Conservation (phyloP, 495 filamentous ascomycete genomes). For the Xylaria acuta region DNA sequence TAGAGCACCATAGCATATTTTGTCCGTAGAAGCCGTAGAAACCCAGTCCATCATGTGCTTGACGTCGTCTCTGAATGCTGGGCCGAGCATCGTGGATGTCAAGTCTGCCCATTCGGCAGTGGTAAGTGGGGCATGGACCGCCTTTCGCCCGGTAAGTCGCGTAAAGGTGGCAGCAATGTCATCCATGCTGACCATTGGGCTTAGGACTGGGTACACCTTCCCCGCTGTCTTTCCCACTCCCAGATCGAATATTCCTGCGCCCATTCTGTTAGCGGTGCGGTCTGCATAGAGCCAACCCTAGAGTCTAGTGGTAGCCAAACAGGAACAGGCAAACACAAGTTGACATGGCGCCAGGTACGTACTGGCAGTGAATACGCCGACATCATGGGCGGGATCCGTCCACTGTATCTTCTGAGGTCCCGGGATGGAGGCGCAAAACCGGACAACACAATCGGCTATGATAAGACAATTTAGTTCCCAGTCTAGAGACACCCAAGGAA, state of each 20-base stretch:
- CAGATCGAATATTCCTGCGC: too few species aligned
- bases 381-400: too few species aligned
- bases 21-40: constrained; percentile 10
- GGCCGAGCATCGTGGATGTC: constrained; percentile 5
- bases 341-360: too few species aligned
- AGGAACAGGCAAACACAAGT: too few species aligned
- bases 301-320: too few species aligned
- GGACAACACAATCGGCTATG: constrained; percentile 16
- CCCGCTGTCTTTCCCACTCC: neutral
- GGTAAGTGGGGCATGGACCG: constrained; percentile 7
- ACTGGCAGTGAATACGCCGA: too few species aligned
- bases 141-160: constrained; percentile 11
- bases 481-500: neutral
- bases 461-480: constrained; percentile 7
- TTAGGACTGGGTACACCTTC: neutral
- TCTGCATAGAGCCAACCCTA: too few species aligned
- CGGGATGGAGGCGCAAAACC: constrained; percentile 11
- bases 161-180: constrained; percentile 14
- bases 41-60: constrained; percentile 14
- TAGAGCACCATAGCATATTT: constrained; percentile 16
- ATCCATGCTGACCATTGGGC: constrained; percentile 15
- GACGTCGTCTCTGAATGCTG: constrained; percentile 17
- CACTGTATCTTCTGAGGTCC: neutral
- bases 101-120: constrained; percentile 13
- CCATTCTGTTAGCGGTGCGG: too few species aligned